phyloP scores from a whole-genome alignment of 148 eudicot species.

The Camellia granthamiana region DNA sequence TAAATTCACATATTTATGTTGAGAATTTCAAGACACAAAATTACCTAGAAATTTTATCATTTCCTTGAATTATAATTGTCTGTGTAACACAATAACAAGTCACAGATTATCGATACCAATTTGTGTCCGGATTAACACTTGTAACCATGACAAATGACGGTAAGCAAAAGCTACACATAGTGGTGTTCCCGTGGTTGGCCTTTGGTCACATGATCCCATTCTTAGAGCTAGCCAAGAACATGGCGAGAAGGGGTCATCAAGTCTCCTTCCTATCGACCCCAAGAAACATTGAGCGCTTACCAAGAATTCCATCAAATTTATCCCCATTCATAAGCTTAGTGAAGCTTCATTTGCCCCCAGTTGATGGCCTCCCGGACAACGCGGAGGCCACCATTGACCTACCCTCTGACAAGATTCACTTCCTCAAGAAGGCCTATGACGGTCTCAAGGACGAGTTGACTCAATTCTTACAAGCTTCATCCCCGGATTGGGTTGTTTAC shows the following conservation, averaged over 20 bases:
- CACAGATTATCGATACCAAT: too few relatives aligned
- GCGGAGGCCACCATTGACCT: constrained; percentile 35
- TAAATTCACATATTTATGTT: too few relatives aligned
- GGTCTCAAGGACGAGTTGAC: constrained; percentile 19
- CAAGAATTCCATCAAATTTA: constrained; percentile 24
- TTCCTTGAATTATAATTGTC: too few relatives aligned
- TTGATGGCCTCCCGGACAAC: constrained; percentile 21
- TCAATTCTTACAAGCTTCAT: constrained; percentile 5
- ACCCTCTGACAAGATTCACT: constrained; percentile 12
- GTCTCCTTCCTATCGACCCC: constrained; percentile 38
- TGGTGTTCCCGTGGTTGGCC: constrained; percentile 33
- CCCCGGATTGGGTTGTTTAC: constrained; percentile 35
- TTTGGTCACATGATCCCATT: constrained; percentile 35
- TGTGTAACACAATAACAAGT: too few relatives aligned
- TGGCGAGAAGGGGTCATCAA: constrained; percentile 32
- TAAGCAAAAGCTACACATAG: constrained; percentile 17
- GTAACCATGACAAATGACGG: too few relatives aligned
- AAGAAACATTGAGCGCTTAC: constrained; percentile 34
- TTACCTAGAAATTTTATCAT: too few relatives aligned
- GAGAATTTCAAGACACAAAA: too few relatives aligned
- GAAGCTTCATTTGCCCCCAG: constrained; percentile 18
- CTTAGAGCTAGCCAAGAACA: constrained; percentile 24
- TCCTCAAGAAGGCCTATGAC: constrained; percentile 33
- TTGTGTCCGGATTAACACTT: too few relatives aligned
- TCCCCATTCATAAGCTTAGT: constrained; percentile 15